Percentiles rank a stretch among this genome's conserved stretches.
Evolutionary conservation across 805 yeast genomes (phyloP).

Genomic region (Teunomyces gatunensis): DNA sequence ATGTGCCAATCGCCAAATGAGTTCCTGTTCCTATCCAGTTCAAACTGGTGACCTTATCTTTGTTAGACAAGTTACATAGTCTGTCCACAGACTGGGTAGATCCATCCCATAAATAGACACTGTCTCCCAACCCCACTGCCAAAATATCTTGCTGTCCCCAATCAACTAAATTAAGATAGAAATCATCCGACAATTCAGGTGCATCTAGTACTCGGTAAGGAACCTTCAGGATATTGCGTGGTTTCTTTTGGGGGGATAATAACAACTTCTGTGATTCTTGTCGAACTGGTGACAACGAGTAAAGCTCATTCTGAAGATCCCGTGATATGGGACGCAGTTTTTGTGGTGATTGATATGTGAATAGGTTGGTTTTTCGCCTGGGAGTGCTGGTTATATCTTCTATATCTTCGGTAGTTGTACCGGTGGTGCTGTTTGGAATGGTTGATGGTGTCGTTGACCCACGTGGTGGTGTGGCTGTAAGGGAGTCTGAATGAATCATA

Average conservation of each 20-base stretch:
- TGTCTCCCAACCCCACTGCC: conserved; percentile 86
- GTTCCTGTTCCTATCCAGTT: conserved; percentile 95
- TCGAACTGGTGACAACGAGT: conserved; percentile 82
- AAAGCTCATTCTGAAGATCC: conserved; percentile 69
- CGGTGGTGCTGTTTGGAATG: conserved; percentile 1
- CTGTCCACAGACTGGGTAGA: conserved; percentile 77
- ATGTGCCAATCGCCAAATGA: conserved; percentile 90
- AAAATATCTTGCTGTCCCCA: conserved; percentile 91
- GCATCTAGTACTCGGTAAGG: conserved; percentile 95
- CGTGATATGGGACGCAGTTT: conserved; percentile 60
- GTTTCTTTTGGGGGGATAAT: conserved; percentile 77
- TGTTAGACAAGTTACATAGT: conserved; percentile 63
- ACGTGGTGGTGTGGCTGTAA: conserved; percentile 2
- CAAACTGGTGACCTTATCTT: conserved; percentile 75
- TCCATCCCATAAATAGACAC: conserved; percentile 91
- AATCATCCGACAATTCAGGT: conserved; percentile 91
- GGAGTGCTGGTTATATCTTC: conserved; percentile 33
- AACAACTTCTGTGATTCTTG: conserved; percentile 80
- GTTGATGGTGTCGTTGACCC: not conserved
- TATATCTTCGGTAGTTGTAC: conserved; percentile 2
- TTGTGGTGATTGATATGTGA: conserved; percentile 73
- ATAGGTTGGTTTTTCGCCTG: conserved; percentile 52
- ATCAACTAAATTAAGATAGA: conserved; percentile 85
- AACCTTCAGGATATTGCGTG: conserved; percentile 74
- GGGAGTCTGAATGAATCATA: not conserved